These are phyloP conservation scores for Komagataella phaffii DNA, from an alignment of 805 yeast species.

Conservation along the genomic window DNA sequence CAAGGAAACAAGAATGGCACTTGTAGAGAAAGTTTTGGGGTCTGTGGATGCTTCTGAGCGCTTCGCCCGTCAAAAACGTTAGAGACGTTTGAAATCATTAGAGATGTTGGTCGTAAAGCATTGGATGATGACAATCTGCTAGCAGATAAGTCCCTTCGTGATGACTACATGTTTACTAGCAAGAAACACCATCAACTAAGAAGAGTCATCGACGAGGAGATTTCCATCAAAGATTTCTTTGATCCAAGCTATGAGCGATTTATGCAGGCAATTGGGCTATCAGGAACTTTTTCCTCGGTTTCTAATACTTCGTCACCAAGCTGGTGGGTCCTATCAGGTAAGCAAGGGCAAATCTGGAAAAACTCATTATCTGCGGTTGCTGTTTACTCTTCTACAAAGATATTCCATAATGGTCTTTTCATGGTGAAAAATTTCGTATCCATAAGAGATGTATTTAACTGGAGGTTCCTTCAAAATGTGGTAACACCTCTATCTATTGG, in stretches of 20 bases:
- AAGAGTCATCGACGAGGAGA: slow-evolving; percentile 41
- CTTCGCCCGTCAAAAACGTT: slow-evolving; percentile 50
- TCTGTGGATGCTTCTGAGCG: slow-evolving; percentile 56
- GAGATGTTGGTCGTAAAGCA: slow-evolving; percentile 44
- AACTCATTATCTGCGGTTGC: slow-evolving; percentile 18
- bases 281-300: slow-evolving; percentile 5
- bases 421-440: slow-evolving; percentile 21
- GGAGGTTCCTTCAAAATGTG: slow-evolving; percentile 27
- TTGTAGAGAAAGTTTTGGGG: slow-evolving; percentile 51
- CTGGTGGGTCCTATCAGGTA: background rate
- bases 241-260: slow-evolving; percentile 63
- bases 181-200: slow-evolving; percentile 50
- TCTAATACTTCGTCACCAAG: background rate
- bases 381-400: slow-evolving; percentile 6
- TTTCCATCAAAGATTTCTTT: slow-evolving; percentile 62
- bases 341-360: slow-evolving; percentile 11
- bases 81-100: slow-evolving; percentile 47
- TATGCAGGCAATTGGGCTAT: slow-evolving; percentile 28
- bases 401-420: slow-evolving; percentile 2
- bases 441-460: slow-evolving; percentile 22
- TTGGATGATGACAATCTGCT: slow-evolving; percentile 45
- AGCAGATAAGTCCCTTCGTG: slow-evolving; percentile 48
- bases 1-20: slow-evolving; percentile 47
- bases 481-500: slow-evolving; percentile 39
- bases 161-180: slow-evolving; percentile 66